A percentile compares a stretch with the other conserved stretches of the same genome.
phyloP scores from a whole-genome alignment of 805 yeast species.

The Myxozyma sirexii region DNA sequence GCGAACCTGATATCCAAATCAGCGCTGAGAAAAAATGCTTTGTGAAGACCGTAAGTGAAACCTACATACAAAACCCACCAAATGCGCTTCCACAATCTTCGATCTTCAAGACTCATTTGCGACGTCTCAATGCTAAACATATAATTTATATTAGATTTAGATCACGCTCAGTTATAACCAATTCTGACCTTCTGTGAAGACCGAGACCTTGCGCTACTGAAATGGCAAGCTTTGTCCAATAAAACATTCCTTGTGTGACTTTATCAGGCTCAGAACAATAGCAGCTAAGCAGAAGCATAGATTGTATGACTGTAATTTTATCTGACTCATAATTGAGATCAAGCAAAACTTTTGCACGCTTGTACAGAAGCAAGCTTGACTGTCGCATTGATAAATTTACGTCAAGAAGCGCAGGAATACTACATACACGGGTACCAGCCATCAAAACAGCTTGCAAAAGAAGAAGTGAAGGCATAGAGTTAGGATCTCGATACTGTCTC shows the following conservation, averaged over 20 bases:
- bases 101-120: constrained; percentile 46
- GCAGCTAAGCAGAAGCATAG: constrained; percentile 62
- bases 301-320: constrained; percentile 61
- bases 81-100: constrained; percentile 60
- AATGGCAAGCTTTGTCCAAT: constrained; percentile 70
- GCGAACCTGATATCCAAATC: constrained; percentile 41
- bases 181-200: constrained; percentile 51
- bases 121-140: constrained; percentile 41
- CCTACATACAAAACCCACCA: constrained; percentile 74
- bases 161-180: background rate
- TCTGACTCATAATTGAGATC: constrained; percentile 70
- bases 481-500: constrained; percentile 55
- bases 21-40: background rate
- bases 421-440: constrained; percentile 67
- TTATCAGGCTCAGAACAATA: constrained; percentile 76
- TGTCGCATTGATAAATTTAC: constrained; percentile 50
- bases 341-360: constrained; percentile 71
- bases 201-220: constrained; percentile 75
- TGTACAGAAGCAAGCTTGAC: constrained; percentile 61
- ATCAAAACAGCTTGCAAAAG: constrained; percentile 67
- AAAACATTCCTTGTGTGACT: constrained; percentile 63
- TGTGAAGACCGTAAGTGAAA: background rate
- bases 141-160: background rate
- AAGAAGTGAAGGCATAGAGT: constrained; percentile 62
- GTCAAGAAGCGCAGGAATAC: constrained; percentile 56